Evolutionary conservation across 768 basidiomycete genomes (phyloP), one percentile per base, ranked within the genome.

Genomic region (Sutorius australiensis): DNA sequence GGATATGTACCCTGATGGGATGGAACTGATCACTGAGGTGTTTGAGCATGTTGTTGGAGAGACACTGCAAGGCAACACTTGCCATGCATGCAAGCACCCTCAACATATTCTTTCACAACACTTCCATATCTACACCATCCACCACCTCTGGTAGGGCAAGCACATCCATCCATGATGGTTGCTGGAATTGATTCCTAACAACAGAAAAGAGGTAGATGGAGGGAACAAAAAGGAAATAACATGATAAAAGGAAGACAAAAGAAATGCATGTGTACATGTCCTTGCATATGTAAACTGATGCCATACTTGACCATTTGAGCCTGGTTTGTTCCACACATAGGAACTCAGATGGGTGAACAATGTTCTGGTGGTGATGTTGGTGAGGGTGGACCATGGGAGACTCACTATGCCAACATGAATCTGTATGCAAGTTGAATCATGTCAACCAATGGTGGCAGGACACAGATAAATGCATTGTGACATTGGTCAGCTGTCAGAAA

Each of bases 221-320:
- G 14, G 50, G 50, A 19, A 34, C 5, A 13, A 59, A 10, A 16
- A 24, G 3, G 34, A n/a, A n/a, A n/a, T n/a, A n/a, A n/a, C n/a
- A n/a, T n/a, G n/a, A 16, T 14, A 8, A 27, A 16, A 27, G 11
- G 13, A 3, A 13, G 7, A 21, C 5, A 1, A 9, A 5, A 11
- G 7, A 14, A 30, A 46, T 64, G 32, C 40, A 67, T 60, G 34
- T 66, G 65, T 7, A 61, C 9, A n/a, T 67, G 65, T 38, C 66
- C 65, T 28, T 67, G 63, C 65, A 67, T 61, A 45, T 67, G 65
- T 13, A 63, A 50, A 31, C 62, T 61, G 24, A 67, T 61, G 32
- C 59, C 66, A n/a, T 67, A 67, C 56, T 66, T 67, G 42, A 67
- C 14, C 57, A 67, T 65, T n/a, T n/a, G n/a, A n/a, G n/a, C n/a